Percentiles rank a stretch among this genome's conserved stretches.
phyloP scores from a whole-genome alignment of 352 stramenopile genomes.

The Nothophytophthora sp. region DNA sequence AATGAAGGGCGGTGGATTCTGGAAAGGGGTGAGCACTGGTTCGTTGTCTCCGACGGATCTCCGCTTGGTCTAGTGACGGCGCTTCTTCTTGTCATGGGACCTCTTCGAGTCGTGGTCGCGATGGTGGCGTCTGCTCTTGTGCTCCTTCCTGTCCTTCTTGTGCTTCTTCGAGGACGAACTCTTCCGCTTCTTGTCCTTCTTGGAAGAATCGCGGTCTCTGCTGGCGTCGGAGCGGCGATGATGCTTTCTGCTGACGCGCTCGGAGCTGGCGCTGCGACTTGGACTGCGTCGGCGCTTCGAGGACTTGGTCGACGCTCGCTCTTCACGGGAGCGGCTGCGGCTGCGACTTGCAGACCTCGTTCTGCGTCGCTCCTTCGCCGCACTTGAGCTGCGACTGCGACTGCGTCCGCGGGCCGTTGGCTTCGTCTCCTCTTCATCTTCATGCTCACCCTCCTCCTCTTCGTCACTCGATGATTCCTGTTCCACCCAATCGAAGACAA shows the following conservation, averaged over 20 bases:
- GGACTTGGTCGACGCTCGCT: constrained; percentile 7
- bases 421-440: constrained; percentile 25
- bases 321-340: constrained; percentile 5
- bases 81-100: constrained; percentile 26
- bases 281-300: constrained; percentile 14
- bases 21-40: too few species aligned
- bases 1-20: too few species aligned
- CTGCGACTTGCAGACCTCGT: too few species aligned
- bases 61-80: constrained; percentile 20
- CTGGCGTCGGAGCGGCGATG: constrained; percentile 13
- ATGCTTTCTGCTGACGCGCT: constrained; percentile 10
- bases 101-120: constrained; percentile 26
- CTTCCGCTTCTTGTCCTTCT: constrained; percentile 36
- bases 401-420: constrained; percentile 30
- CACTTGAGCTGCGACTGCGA: too few species aligned
- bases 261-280: constrained; percentile 15
- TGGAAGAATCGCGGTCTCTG: constrained; percentile 21
- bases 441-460: constrained; percentile 34
- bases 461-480: constrained; percentile 52
- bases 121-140: constrained; percentile 28
- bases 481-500: too few species aligned
- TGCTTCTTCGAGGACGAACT: constrained; percentile 33
- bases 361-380: too few species aligned
- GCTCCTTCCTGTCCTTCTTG: constrained; percentile 49
- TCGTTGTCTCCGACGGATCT: too few species aligned